Percentiles rank a stretch among this genome's conserved stretches.
Evolutionary conservation across 805 yeast genomes (phyloP).

Genomic region (Brettanomyces nanus): DNA sequence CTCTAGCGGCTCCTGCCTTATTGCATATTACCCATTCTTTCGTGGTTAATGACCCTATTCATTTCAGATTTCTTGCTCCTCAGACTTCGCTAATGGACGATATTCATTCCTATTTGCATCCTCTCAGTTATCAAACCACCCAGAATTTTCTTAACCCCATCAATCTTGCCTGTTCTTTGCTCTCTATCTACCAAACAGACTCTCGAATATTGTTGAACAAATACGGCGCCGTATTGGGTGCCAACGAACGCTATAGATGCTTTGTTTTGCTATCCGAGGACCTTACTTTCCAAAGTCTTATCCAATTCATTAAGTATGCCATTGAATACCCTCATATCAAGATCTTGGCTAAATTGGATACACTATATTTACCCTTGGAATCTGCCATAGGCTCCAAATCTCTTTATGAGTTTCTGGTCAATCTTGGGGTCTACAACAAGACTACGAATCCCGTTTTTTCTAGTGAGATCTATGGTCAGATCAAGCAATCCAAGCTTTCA

Average conservation of each 20-base stretch:
- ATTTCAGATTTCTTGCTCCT: constrained; percentile 12
- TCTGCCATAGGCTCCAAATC: constrained; percentile 5
- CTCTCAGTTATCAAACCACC: constrained; percentile 12
- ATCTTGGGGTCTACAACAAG: constrained; percentile 10
- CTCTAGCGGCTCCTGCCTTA: constrained; percentile 10
- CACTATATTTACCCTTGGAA: constrained; percentile 8
- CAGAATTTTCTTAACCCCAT: constrained; percentile 18
- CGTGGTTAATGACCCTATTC: constrained; percentile 20
- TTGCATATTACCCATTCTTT: constrained; percentile 15
- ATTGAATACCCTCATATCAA: constrained; percentile 26
- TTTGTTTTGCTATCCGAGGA: constrained; percentile 3
- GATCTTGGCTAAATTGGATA: constrained; percentile 11
- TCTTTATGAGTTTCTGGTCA: constrained; percentile 11
- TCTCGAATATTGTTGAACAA: constrained; percentile 6
- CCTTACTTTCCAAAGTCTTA: constrained; percentile 13
- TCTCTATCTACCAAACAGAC: constrained; percentile 8
- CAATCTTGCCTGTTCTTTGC: constrained; percentile 14
- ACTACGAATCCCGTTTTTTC: constrained; percentile 21
- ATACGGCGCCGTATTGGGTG: neutral
- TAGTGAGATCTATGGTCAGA: constrained; percentile 18
- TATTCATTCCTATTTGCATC: constrained; percentile 13
- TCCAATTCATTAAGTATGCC: constrained; percentile 21
- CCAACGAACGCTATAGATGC: neutral
- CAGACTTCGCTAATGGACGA: constrained; percentile 7
- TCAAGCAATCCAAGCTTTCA: constrained; percentile 4